Base-by-base conservation (phyloP, 208 protist genomes). In the Trypanosoma caninum region DNA sequence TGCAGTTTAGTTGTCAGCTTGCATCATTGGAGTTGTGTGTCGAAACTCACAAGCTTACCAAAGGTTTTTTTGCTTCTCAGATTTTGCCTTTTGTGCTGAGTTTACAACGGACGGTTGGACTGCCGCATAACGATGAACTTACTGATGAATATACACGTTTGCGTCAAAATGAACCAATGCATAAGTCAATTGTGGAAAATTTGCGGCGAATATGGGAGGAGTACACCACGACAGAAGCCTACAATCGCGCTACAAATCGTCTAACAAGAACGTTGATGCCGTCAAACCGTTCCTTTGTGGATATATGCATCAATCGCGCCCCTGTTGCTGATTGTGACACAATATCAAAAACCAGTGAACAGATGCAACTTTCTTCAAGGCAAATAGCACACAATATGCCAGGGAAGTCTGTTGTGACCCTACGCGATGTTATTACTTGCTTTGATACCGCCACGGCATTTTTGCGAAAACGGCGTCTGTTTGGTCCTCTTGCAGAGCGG, bases 401-500 rank as follows among this genome's bases (percentile, higher is more conserved):
- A 35, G 48, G 27, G 2, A 34, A n/a, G 14, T 16, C 3, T 11
- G 23, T 18, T 23, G 14, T 53, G 45, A 58, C 45, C 11, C 30
- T 57, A 34, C 68, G 78, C 76, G 55, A 84, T 1, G 81, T 82
- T 16, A 44, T 81, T 27, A 44, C 67, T 25, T 48, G 51, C 5
- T 94, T 84, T 65, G 72, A 87, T 40, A 50, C 33, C 14, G 68
- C 79, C 18, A 76, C 67, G 23, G 53, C 66, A 22, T 64, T 74
- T 1, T 65, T 94, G 22, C 80, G 81, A 35, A 37, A 77, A 25
- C 68, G 73, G 7, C 71, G 82, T 16, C 67, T 82, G 11, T 80
- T 91, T 65, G 73, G 72, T 2, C 67, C 65, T 10, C 80, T 89
- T 28, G 77, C 79, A 3, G 82, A 91, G 65, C 86, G 81, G 41